Percentiles rank a stretch among this genome's conserved stretches.
phyloP scores from a whole-genome alignment of 495 filamentous ascomycete genomes.

The Acidomyces sp. region DNA sequence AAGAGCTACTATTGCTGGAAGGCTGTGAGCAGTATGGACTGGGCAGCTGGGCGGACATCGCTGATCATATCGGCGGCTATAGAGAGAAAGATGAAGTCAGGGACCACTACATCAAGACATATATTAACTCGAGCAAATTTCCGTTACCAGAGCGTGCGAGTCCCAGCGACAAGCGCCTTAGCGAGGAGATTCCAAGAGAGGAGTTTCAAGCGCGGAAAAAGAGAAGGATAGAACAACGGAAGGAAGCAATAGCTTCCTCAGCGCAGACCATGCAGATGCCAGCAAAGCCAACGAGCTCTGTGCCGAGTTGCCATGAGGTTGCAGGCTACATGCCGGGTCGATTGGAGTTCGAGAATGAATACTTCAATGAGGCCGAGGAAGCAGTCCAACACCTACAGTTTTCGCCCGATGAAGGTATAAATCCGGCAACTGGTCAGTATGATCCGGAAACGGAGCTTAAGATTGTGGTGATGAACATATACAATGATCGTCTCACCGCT shows the following conservation, averaged over 20 bases:
- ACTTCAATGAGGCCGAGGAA: constrained; percentile 94
- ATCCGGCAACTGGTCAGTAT: constrained; percentile 62
- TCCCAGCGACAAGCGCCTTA: constrained; percentile 62
- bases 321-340: constrained; percentile 98
- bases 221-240: constrained; percentile 79
- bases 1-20: constrained; percentile 83
- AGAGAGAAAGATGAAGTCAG: constrained; percentile 88
- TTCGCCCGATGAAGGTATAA: constrained; percentile 85
- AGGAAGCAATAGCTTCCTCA: constrained; percentile 74
- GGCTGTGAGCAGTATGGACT: constrained; percentile 96
- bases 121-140: constrained; percentile 67
- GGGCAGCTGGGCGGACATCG: constrained; percentile 95
- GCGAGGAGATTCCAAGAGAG: constrained; percentile 69
- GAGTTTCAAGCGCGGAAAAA: constrained; percentile 93
- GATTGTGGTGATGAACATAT: constrained; percentile 96
- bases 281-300: constrained; percentile 85
- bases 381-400: constrained; percentile 97
- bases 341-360: constrained; percentile 94
- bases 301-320: constrained; percentile 92
- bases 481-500: constrained; percentile 81
- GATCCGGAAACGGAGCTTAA: constrained; percentile 96
- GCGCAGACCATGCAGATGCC: constrained; percentile 67
- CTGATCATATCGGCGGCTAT: constrained; percentile 93
- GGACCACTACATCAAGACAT: constrained; percentile 82
- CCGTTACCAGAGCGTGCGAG: constrained; percentile 75